phyloP scores from a whole-genome alignment of 768 basidiomycete species.

The Artomyces pyxidatus region DNA sequence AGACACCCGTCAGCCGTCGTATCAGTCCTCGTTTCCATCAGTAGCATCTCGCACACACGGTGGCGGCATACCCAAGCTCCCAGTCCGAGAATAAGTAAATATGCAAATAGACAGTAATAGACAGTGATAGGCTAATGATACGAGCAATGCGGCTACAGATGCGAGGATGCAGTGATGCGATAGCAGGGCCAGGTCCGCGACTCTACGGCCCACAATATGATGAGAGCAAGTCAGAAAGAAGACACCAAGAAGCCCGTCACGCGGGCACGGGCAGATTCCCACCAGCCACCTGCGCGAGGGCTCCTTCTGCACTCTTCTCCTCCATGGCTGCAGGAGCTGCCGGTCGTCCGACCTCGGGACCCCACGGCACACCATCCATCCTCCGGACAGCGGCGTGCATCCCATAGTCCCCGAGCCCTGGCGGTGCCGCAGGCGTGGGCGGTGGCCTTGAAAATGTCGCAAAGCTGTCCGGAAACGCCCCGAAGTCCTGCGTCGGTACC shows the following conservation, averaged over 20 bases:
- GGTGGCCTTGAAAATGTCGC: conserved; percentile 24
- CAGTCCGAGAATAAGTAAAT: neutral
- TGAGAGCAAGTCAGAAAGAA: no score
- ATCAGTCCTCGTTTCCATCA: no score
- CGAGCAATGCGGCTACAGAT: neutral
- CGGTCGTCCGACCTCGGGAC: no score
- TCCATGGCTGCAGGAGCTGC: no score
- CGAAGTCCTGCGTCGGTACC: neutral
- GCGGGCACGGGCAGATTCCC: neutral
- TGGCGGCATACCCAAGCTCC: no score
- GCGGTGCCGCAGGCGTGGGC: neutral
- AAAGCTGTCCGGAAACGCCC: conserved; percentile 5
- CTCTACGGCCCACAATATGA: no score
- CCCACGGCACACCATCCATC: neutral
- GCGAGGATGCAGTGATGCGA: neutral
- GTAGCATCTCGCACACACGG: no score
- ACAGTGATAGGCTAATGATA: neutral
- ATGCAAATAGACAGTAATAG: neutral
- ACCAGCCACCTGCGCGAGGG: neutral
- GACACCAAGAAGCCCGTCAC: neutral
- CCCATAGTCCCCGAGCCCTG: neutral
- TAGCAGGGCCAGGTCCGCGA: neutral
- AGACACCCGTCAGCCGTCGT: no score
- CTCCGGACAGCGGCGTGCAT: neutral
- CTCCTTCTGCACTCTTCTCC: no score